phyloP scores from a whole-genome alignment of 441 rosid genomes.

The Daphne laureola region DNA sequence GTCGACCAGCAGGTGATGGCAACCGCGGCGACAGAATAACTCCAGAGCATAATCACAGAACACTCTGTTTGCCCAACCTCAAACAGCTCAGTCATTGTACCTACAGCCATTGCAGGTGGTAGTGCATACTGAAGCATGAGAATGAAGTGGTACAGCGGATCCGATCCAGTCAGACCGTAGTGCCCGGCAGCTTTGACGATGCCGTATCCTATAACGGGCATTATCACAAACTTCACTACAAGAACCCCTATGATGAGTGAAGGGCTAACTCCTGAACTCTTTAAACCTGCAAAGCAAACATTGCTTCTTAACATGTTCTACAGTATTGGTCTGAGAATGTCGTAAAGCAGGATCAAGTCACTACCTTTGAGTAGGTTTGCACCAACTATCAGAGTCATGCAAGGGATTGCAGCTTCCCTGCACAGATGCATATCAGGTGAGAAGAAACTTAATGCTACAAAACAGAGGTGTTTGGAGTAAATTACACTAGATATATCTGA shows the following conservation, averaged over 20 bases:
- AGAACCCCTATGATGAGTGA: conserved; percentile 52
- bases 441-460: too few relatives aligned
- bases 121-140: conserved; percentile 66
- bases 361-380: conserved; percentile 77
- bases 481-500: too few relatives aligned
- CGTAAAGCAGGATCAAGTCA: not conserved
- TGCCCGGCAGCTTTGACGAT: conserved; percentile 40
- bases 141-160: conserved; percentile 59
- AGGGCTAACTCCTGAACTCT: conserved; percentile 37
- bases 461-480: too few relatives aligned
- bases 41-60: conserved; percentile 30
- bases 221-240: conserved; percentile 41
- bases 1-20: conserved; percentile 27
- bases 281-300: conserved; percentile 29
- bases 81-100: conserved; percentile 23
- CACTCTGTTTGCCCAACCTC: conserved; percentile 18
- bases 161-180: conserved; percentile 41
- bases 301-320: not conserved
- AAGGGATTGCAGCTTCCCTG: conserved; percentile 78
- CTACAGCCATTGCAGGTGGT: conserved; percentile 75
- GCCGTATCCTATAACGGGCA: conserved; percentile 55
- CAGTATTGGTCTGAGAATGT: not conserved
- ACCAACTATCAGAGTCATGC: conserved; percentile 63
- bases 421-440: not conserved
- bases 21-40: conserved; percentile 21